Evolutionary conservation across 2,329 filamentous ascomycete species (phyloP), one percentile per base, ranked within the genome.

Genomic region (Nothophoma quercina): DNA sequence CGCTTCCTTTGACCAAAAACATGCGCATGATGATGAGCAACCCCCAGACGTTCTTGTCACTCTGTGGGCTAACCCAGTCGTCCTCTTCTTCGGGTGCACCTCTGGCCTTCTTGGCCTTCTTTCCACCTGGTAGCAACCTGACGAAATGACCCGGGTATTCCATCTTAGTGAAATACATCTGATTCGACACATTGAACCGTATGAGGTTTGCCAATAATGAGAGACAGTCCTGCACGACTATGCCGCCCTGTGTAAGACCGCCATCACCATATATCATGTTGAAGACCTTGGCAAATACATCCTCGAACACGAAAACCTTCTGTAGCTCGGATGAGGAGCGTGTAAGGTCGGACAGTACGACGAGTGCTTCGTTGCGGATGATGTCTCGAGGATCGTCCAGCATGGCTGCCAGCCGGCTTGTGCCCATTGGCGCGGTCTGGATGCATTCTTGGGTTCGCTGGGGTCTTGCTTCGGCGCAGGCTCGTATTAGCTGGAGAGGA

Each of bases 401-500:
- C 5, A 89, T 85, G 49, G 86, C 86, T 29, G 96, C 93, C 12
- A 99, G 81, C 48, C 92, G 87, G 25, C 92, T 90, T 41, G 96
- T 92, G 21, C 93, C 95, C 22, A 96, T 78, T 1, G 92, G 93
- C 2, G 95, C 93, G 4, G 88, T 90, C 53, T 96, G 88, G 36
- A 99, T 88, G 73, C 92, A 96, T 79, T 98, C 93, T 74, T 98
- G 93, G 1, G 95, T 95, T 66, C 95, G 84, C 71, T 97, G 93
- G 3, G 93, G 90, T 35, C 95, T 85, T 41, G 93, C 91, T 4
- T 87, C 85, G 25, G 91, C 86, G 55, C 98, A 95, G 41, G 93
- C 90, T 19, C 89, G 87, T 30, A 99, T 86, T 32, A 99, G 83
- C 75, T 98, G 92, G 22, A 99, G 79, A 4, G 91, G 90, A 76